Conservation (phyloP, 768 basidiomycete species). For the Crepidotus variabilis region DNA sequence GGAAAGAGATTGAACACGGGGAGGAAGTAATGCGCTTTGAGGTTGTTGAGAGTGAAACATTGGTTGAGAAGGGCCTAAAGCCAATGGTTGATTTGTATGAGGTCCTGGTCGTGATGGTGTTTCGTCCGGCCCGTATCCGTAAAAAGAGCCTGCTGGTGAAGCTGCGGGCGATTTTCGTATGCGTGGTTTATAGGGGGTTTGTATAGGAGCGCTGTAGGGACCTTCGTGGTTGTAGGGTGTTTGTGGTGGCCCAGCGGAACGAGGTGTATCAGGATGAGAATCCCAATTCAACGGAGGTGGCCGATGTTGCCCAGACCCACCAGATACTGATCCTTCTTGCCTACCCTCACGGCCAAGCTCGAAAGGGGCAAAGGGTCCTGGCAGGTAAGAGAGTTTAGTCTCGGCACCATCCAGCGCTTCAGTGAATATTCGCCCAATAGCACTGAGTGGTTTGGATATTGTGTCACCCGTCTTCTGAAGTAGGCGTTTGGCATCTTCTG, state of each 20-base stretch:
- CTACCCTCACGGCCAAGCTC: constrained; percentile 55
- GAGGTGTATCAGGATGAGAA: constrained; percentile 10
- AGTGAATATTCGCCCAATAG: constrained; percentile 84
- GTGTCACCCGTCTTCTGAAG: constrained; percentile 90
- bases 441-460: constrained; percentile 86
- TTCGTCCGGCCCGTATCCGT: constrained; percentile 35
- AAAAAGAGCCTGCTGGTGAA: constrained; percentile 20
- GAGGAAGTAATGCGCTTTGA: constrained; percentile 34
- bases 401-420: constrained; percentile 76
- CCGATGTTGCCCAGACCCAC: constrained; percentile 4
- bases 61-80: constrained; percentile 47
- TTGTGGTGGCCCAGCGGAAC: constrained; percentile 30
- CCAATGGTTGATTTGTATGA: constrained; percentile 44
- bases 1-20: constrained; percentile 39
- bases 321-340: constrained; percentile 23
- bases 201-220: constrained; percentile 32
- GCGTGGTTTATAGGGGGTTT: constrained; percentile 76
- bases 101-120: constrained; percentile 48
- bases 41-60: constrained; percentile 10
- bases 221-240: constrained; percentile 34
- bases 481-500: constrained; percentile 76
- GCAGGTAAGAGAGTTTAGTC: constrained; percentile 59
- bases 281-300: constrained; percentile 20
- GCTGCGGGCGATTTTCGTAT: constrained; percentile 52
- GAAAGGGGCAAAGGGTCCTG: constrained; percentile 67